Evolutionary conservation across 2,329 filamentous ascomycete genomes (phyloP), one percentile per base, ranked within the genome.

Genomic region (Penicillium digitatum): DNA sequence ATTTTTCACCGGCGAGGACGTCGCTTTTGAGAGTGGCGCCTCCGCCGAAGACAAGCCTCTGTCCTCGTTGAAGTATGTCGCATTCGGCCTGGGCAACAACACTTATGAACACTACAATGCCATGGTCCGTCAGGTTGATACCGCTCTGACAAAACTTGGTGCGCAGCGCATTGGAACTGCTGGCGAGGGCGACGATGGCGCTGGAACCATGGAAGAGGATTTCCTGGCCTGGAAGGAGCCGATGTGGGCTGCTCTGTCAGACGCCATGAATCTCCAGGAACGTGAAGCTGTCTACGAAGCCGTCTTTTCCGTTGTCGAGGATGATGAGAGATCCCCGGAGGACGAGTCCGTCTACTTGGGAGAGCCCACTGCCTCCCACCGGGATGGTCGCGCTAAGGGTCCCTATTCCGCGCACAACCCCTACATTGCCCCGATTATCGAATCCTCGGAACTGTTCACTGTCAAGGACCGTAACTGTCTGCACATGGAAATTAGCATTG

Each of bases 71-170:
- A 93, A 92, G 74, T 99, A 92, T 71, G 91, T 99, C 69, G 84
- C 91, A 54, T 99, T 99, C 68, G 94, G 94, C 69, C 85, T 99
- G 37, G 94, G 94, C 64, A 99, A 99, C 81, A 99, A 97, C 80
- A 97, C 94, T 27, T 99, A 99, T 73, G 94, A 99, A 73, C 94
- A 99, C 80, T 99, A 96, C 82, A 99, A 99, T 79, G 88, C 88
- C 49, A 96, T 99, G 90, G 92, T 99, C 57, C 90, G 93, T 73
- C 89, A 93, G 61, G 87, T 97, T 55, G 86, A 94, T 76, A 86
- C 88, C 72, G 86, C 86, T 59, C 79, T 99, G 56, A 81, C 85
- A 69, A 93, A 89, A 68, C 81, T 95, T 20, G 94, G 94, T 58
- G 94, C 89, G 12, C 82, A 86, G 69, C 84, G 90, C 63, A 90